Base-by-base conservation (phyloP, 306 rosid genomes). In the Rosa rugosa region DNA sequence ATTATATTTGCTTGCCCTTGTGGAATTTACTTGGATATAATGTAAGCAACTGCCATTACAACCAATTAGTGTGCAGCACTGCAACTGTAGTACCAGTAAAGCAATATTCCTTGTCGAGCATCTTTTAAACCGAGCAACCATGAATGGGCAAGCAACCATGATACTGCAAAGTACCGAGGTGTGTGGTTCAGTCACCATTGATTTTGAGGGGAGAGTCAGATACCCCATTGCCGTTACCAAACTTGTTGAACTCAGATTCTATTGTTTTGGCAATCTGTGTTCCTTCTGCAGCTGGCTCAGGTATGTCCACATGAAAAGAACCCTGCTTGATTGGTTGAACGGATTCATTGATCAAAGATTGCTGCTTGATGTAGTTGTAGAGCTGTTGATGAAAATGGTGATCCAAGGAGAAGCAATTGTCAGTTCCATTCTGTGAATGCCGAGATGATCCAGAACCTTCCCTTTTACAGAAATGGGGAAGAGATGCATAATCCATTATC, bases 341-440 rank as follows among this genome's bases (percentile, higher is more conserved):
- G n/a, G 85, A 51, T 81, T 84, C 88, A 34, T 67, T 51, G 16
- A 40, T 77, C 79, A 86, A 79, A 75, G 94, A 82, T 82, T 86
- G 97, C 85, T 91, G 88, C 77, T 85, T 90, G 81, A 85, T 84
- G 89, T 89, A 85, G 79, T 83, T 78, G 85, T 92, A 92, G 77
- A 95, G 96, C 84, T 88, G 82, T 84, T 88, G 96, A 82, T 95
- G 99, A 83, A 95, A 92, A 40, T 87, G 88, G 72, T 95, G 98
- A 78, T 91, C 98, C 82, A 86, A 66, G 77, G 99, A 90, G 86
- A 78, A 95, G 86, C 92, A 93, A 88, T 79, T 88, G 60, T 85
- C 87, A 53, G 64, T 65, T 73, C 92, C 92, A 68, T 80, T 74
- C 22, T 75, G 86, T 45, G 89, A 81, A 80, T 78, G 82, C 45